Conservation (phyloP, 2,329 filamentous ascomycete species). For the Pseudogymnoascus sp. region DNA sequence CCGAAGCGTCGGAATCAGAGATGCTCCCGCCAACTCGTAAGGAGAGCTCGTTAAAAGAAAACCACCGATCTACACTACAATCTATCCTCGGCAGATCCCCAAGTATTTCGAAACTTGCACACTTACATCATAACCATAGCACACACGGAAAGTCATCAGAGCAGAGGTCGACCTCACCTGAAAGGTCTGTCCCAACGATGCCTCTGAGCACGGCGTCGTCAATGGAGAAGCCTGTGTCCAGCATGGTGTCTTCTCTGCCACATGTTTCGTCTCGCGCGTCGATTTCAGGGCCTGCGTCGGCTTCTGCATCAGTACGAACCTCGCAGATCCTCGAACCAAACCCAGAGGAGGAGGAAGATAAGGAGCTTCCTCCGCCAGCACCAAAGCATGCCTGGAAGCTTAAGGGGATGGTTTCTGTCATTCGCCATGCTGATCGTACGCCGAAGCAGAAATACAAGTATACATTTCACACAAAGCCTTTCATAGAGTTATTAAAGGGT, state of each 20-base stretch:
- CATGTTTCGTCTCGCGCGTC: background rate
- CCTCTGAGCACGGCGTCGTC: background rate
- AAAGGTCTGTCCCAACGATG: background rate
- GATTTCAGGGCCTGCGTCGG: background rate
- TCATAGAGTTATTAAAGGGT: constrained; percentile 87
- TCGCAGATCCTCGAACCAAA: constrained; percentile 4
- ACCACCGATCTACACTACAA: constrained; percentile 45
- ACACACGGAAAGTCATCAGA: background rate
- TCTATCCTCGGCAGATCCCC: constrained; percentile 53
- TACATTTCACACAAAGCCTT: constrained; percentile 93
- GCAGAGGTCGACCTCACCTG: background rate
- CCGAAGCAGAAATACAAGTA: constrained; percentile 99
- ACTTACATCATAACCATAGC: constrained; percentile 27
- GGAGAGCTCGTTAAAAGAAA: constrained; percentile 30
- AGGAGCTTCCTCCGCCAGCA: constrained; percentile 46
- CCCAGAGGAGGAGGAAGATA: constrained; percentile 17
- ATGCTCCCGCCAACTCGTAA: constrained; percentile 11
- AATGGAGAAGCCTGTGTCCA: background rate
- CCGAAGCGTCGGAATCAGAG: constrained; percentile 15
- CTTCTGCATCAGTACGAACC: background rate
- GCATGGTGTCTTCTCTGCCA: background rate
- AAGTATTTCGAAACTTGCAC: constrained; percentile 49
- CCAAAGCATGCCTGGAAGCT: constrained; percentile 96
- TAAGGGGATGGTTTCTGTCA: constrained; percentile 94
- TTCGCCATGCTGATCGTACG: constrained; percentile 91